Evolutionary conservation across 768 basidiomycete species (phyloP).

Genomic region (Sarcodon aspratus): DNA sequence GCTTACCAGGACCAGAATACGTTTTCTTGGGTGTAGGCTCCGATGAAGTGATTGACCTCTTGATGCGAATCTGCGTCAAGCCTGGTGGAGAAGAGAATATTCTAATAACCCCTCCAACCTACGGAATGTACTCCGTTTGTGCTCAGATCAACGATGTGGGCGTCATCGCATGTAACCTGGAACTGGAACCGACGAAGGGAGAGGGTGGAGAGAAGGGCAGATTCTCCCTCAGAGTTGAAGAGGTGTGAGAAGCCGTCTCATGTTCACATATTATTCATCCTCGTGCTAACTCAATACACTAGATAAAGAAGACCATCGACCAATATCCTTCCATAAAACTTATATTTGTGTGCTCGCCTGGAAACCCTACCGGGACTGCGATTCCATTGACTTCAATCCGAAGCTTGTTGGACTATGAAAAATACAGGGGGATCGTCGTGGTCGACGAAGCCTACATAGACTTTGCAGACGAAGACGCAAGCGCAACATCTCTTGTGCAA

Average conservation of each 20-base stretch:
- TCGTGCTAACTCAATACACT: background rate
- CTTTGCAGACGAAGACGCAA: slow-evolving; percentile 54
- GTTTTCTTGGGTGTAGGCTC: slow-evolving; percentile 95
- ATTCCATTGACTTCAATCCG: slow-evolving; percentile 64
- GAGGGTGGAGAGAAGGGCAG: slow-evolving; percentile 63
- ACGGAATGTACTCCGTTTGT: slow-evolving; percentile 94
- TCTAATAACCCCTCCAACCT: slow-evolving; percentile 87
- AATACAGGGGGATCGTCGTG: slow-evolving; percentile 84
- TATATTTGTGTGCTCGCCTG: slow-evolving; percentile 92
- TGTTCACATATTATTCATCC: background rate
- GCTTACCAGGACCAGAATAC: slow-evolving; percentile 43
- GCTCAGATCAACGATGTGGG: slow-evolving; percentile 93
- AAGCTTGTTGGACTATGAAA: slow-evolving; percentile 60
- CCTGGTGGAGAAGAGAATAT: slow-evolving; percentile 73
- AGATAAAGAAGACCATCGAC: slow-evolving; percentile 65
- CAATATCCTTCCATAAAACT: slow-evolving; percentile 77
- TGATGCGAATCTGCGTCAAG: slow-evolving; percentile 81
- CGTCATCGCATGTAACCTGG: slow-evolving; percentile 65
- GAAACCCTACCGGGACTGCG: slow-evolving; percentile 89
- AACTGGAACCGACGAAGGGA: slow-evolving; percentile 42
- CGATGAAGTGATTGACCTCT: slow-evolving; percentile 91
- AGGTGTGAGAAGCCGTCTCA: slow-evolving; percentile 34
- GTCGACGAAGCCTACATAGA: slow-evolving; percentile 99
- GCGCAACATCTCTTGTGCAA: slow-evolving; percentile 59
- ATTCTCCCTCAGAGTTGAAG: slow-evolving; percentile 66